Evolutionary conservation across 192 early-diverging fungal genomes (phyloP), one percentile per base, ranked within the genome.

Genomic region (Coemansia sp.): DNA sequence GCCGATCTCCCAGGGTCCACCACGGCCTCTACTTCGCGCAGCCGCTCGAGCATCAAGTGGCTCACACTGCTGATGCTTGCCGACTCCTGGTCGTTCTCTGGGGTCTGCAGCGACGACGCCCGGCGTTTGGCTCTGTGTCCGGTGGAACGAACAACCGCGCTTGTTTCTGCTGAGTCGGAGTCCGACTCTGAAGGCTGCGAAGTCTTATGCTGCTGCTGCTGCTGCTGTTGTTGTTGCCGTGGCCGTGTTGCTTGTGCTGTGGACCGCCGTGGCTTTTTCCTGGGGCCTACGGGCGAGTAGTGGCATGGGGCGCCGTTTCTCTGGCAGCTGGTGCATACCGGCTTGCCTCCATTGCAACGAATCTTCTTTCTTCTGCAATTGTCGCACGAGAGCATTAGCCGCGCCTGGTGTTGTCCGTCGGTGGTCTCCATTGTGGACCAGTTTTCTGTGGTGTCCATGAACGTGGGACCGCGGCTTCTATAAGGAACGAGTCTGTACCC

Each of bases 251-350:
- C 45, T 1, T 41, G 21, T 11, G 44, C 49, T 10, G 35, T 60
- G 4, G 71, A 14, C 38, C 67, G 65, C 34, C 79, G 74, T 4
- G 80, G 80, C 57, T 77, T 82, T 44, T 71, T 76, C 38, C 80
- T 71, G 14, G 75, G 80, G 6, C 80, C 80, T 5, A 82, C 80
- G 6, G 72, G 77, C 65, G 77, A 79, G 53, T 77, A 77, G 38
- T 74, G 66, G 57, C 80, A 82, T 4, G 33, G 41, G 4, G 49
- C 45, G n/a, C 24, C 35, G 57, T 34, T 57, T 21, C 61, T 60
- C 39, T 45, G 20, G 66, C 77, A 79, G 66, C 68, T 75, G 35
- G 45, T 10, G 63, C 77, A 79, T 18, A 38, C 34, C 5, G 77
- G 77, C 20, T 71, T 69, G 15, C 48, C 66, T 46, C 77, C 77